These are phyloP conservation scores for Quercus bicolor DNA, from an alignment of 306 rosid species.

Conservation along the genomic window DNA sequence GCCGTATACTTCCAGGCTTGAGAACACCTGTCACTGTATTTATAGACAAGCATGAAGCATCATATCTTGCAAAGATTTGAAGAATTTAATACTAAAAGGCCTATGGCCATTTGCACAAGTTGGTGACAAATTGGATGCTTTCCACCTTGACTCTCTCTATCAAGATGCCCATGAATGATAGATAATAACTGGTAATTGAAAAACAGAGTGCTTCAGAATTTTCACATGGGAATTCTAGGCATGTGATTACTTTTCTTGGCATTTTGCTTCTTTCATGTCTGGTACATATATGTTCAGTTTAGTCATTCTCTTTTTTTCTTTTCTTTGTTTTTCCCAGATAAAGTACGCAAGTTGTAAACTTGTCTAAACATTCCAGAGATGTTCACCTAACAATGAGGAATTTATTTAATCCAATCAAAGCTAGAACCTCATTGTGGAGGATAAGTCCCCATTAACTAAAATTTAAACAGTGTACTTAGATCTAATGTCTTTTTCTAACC, in stretches of 20 bases:
- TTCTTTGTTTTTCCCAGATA: not conserved
- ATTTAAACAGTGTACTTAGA: slow-evolving; percentile 19
- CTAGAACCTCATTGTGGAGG: slow-evolving; percentile 28
- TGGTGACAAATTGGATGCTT: slow-evolving; percentile 5
- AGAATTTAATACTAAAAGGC: slow-evolving; percentile 4
- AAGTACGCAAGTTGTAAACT: slow-evolving; percentile 1
- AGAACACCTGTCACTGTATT: not conserved
- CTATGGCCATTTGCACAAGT: slow-evolving; percentile 15
- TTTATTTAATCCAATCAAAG: slow-evolving; percentile 20
- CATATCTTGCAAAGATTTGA: slow-evolving; percentile 17
- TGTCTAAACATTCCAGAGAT: not conserved
- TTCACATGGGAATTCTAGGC: slow-evolving; percentile 41
- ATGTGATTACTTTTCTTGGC: slow-evolving; percentile 32
- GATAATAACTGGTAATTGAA: not conserved
- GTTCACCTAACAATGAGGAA: not conserved
- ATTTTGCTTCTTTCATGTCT: slow-evolving; percentile 24
- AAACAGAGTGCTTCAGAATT: slow-evolving; percentile 22
- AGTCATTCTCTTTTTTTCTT: slow-evolving; percentile 19
- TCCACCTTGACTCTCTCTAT: not conserved
- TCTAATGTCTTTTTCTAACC: slow-evolving; percentile 32
- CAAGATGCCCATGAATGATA: not conserved
- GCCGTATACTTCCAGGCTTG: not conserved
- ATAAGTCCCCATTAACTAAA: slow-evolving; percentile 8
- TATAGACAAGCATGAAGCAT: not conserved
- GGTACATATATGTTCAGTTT: slow-evolving; percentile 23